Base-by-base conservation (phyloP, 106 monocot genomes). In the Alisma plantagoaquatica region DNA sequence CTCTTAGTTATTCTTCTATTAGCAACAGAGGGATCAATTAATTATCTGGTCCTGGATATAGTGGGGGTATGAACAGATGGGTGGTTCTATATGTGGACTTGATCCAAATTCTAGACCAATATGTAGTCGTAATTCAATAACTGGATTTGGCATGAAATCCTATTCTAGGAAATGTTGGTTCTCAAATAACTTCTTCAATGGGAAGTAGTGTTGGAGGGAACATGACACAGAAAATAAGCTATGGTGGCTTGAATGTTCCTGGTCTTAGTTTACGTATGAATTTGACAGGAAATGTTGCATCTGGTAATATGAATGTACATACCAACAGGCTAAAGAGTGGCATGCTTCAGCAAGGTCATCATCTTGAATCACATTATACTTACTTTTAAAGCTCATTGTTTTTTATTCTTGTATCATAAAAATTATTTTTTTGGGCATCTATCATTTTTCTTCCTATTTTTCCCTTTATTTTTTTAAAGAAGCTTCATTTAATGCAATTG, bases 291-390 rank as follows among this genome's bases (percentile, higher is more conserved):
- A 83, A 87, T 55, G 70, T 73, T 69, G 89, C 76, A 31, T 72
- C 74, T 51, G 79, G 76, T 5, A 77, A 65, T 67, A 51, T 83
- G 33, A 87, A 72, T 73, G 23, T 87, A 31, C 93, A 94, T 64
- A 87, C 74, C 41, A 87, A 75, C 46, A 54, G 93, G 44, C 41
- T 94, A 53, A 98, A 89, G 58, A 51, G 81, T 63, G 76, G 88
- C 54, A 81, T 98, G 70, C 84, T 89, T 77, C 88, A 88, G 41
- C 94, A 96, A 82, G 96, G 96, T 98, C 84, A 31, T 22, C 4
- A 33, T 30, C 21, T 53, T 23, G 21, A 30, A 3, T 11, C 23
- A 21, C 29, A 11, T 26, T 25, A 20, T 19, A 17, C 46, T 6
- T 46, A 17, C 10, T 20, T 14, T 16, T 19, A 46, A 12, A 14